Conservation (phyloP, 139 green algal species). For the Diplosphaera chodatii region DNA sequence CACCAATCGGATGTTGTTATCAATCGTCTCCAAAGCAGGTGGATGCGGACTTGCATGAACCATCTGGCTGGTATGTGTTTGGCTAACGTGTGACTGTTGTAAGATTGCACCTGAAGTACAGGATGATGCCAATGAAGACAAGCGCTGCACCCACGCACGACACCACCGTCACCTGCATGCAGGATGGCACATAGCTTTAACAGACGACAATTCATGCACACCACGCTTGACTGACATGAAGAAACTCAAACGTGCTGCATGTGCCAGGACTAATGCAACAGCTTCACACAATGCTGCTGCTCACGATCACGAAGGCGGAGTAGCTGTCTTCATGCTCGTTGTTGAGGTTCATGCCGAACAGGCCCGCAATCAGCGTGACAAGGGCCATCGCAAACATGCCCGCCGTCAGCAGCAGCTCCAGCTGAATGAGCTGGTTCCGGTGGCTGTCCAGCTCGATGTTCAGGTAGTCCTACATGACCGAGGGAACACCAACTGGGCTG, state of each 20-base stretch:
- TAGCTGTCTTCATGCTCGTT: slow-evolving; percentile 30
- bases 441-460: slow-evolving; percentile 92
- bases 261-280: no score
- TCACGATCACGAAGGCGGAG: slow-evolving; percentile 31
- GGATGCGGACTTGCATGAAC: no score
- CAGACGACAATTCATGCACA: no score
- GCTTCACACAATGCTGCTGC: no score
- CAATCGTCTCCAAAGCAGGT: no score
- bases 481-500: no score
- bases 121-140: slow-evolving; percentile 11
- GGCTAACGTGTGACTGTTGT: no score
- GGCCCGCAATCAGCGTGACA: slow-evolving; percentile 57
- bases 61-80: no score
- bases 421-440: slow-evolving; percentile 76
- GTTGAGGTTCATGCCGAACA: slow-evolving; percentile 95
- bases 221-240: no score
- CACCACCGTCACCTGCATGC: slow-evolving; percentile 11
- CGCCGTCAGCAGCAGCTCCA: slow-evolving; percentile 83
- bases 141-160: slow-evolving; percentile 9
- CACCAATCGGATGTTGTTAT: no score
- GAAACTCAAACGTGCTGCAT: no score
- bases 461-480: slow-evolving; percentile 73
- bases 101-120: slow-evolving; percentile 1
- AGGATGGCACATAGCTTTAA: no score
- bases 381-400: slow-evolving; percentile 68